Percentiles rank a stretch among this genome's conserved stretches.
Evolutionary conservation across 352 stramenopile genomes (phyloP).

Genomic region (Pythium volutum): DNA sequence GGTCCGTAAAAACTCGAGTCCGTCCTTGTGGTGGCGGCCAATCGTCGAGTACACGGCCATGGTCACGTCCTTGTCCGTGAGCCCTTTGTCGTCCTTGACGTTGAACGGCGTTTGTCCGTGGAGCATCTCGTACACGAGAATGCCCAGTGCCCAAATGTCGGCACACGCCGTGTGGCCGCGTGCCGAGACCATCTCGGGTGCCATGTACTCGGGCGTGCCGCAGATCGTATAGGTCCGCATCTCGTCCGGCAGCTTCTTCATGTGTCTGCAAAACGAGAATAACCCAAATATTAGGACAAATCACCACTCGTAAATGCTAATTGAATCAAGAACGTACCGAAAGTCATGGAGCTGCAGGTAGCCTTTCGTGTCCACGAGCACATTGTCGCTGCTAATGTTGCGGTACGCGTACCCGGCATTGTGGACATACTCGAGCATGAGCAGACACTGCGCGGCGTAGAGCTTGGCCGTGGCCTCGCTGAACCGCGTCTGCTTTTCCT

Average conservation of each 20-base stretch:
- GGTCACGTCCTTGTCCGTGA: conserved; percentile 78
- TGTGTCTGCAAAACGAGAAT: conserved; percentile 35
- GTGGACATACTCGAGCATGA: conserved; percentile 86
- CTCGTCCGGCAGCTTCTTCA: conserved; percentile 82
- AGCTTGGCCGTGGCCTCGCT: conserved; percentile 50
- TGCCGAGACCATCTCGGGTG: conserved; percentile 85
- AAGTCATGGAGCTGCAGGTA: conserved; percentile 88
- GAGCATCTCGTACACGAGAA: conserved; percentile 87
- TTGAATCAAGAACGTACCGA: conserved; percentile 29
- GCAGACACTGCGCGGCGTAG: conserved; percentile 66
- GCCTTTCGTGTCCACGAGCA: conserved; percentile 75
- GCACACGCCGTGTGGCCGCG: conserved; percentile 69
- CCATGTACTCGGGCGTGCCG: conserved; percentile 88
- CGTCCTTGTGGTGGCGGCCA: conserved; percentile 57
- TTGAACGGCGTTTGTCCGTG: conserved; percentile 85
- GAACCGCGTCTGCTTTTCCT: conserved; percentile 55
- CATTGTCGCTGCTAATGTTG: conserved; percentile 83
- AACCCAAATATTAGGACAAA: background rate
- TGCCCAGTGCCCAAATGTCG: conserved; percentile 86
- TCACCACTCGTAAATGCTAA: too few relatives aligned
- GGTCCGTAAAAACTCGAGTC: conserved; percentile 46
- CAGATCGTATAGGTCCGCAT: conserved; percentile 87
- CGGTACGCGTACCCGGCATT: conserved; percentile 76
- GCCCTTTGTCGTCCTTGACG: conserved; percentile 48
- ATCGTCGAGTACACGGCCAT: conserved; percentile 89